Conservation (phyloP, 208 protist genomes). For the Acanthamoeba triangularis region DNA sequence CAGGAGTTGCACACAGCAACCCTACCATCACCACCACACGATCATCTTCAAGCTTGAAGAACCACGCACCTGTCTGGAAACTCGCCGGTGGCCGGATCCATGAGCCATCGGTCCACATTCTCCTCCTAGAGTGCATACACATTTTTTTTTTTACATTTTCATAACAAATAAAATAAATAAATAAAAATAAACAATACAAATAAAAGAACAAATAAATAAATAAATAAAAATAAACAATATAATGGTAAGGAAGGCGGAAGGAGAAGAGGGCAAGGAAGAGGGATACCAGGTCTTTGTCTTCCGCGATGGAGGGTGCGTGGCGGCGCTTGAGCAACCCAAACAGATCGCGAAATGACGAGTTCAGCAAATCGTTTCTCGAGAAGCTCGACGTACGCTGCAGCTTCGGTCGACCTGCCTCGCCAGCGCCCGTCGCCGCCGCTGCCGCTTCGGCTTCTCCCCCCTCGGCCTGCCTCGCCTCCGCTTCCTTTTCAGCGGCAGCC, state of each 20-base stretch:
- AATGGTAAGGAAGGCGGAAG: too few relatives aligned
- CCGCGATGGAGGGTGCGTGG: neutral
- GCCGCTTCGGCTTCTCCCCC: neutral
- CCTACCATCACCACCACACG: neutral
- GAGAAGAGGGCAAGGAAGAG: neutral
- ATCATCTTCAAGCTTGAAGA: neutral
- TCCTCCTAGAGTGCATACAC: neutral
- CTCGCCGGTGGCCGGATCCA: slow-evolving; percentile 32
- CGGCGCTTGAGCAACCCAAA: slow-evolving; percentile 23
- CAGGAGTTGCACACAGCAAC: neutral
- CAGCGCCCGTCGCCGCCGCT: neutral
- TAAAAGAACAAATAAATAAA: neutral
- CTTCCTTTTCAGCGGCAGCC: neutral
- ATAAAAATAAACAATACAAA: neutral
- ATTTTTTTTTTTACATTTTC: too few relatives aligned
- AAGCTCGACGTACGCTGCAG: slow-evolving; percentile 13
- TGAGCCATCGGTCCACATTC: neutral
- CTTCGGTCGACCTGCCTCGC: neutral
- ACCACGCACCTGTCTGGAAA: neutral
- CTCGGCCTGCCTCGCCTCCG: neutral
- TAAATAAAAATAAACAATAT: neutral
- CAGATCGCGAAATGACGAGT: slow-evolving; percentile 7
- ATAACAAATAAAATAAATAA: neutral
- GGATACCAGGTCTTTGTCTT: neutral
- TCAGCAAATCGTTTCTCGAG: slow-evolving; percentile 36